A percentile compares a stretch with the other conserved stretches of the same genome.
Evolutionary conservation across 2,329 filamentous ascomycete species (phyloP).

Genomic region (Fusarium concolor): DNA sequence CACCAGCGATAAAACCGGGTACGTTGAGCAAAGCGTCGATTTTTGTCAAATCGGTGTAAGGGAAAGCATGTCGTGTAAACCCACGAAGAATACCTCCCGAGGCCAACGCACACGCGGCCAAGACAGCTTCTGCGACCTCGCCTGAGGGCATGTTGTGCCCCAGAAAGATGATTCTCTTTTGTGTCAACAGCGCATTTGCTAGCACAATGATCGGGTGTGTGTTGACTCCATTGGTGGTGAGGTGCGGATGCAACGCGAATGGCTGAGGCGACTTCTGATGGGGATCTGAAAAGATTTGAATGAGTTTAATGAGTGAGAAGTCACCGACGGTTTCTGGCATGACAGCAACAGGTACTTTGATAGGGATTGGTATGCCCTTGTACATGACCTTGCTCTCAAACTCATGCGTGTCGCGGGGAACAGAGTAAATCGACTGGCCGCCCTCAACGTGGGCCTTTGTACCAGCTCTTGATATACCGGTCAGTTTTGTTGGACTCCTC

Average conservation of each 20-base stretch:
- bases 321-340: constrained; percentile 97
- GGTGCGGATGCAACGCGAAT: constrained; percentile 87
- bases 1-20: constrained; percentile 96
- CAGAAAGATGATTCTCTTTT: constrained; percentile 95
- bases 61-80: constrained; percentile 96
- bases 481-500: constrained; percentile 59
- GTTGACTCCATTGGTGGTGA: constrained; percentile 88
- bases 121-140: constrained; percentile 96
- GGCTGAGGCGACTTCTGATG: constrained; percentile 86
- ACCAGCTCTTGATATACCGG: constrained; percentile 69
- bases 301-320: constrained; percentile 96
- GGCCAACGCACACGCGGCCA: constrained; percentile 93
- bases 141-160: constrained; percentile 95
- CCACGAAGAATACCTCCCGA: constrained; percentile 93
- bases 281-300: constrained; percentile 89
- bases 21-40: constrained; percentile 96
- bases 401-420: constrained; percentile 95
- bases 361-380: constrained; percentile 94
- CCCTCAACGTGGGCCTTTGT: constrained; percentile 72
- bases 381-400: constrained; percentile 97
- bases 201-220: constrained; percentile 97
- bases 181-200: constrained; percentile 92
- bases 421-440: constrained; percentile 72
- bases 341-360: constrained; percentile 94
- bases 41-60: constrained; percentile 97